Base-by-base conservation (phyloP, 192 early-diverging fungal species). In the Jimgerdemannia lactiflua region DNA sequence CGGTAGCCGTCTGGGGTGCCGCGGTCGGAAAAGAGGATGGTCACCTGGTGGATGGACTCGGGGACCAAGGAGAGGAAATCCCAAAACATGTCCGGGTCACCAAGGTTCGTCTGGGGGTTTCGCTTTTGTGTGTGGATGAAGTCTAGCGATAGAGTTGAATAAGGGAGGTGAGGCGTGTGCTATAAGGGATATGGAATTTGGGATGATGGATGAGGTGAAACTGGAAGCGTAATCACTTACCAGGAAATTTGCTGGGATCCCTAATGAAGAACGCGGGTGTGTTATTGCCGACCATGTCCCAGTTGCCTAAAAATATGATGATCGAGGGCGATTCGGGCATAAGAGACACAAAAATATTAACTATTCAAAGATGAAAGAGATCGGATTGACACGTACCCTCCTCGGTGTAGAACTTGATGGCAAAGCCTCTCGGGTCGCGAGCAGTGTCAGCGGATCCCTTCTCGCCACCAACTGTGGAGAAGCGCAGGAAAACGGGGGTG, bases 261-360 rank as follows among this genome's bases (percentile, higher is more conserved):
- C 91, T 90, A 77, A 95, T 89, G 78, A 93, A 94, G 85, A 95
- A 95, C 70, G 93, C 87, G 11, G 94, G 94, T 44, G 88, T 94
- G 88, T 94, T 94, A 87, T 94, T 93, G 74, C 92, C 92, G 40
- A 95, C 94, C 88, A 94, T 90, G 79, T 95, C 92, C 91, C 90
- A 95, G 85, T 91, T 95, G 75, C 91, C 89, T 73, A 73, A 20
- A 59, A 39, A 41, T 49, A 3, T n/a, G 3, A 39, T 80, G 54
- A 4, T 6, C 73, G 6, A n/a, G 29, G 29, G 29, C 29, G 29
- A 29, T 29, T 29, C 29, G 29, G 29, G 29, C 29, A 29, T 29
- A 29, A 29, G 29, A 29, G 29, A 29, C 29, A 29, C 29, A 29
- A 29, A 29, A 29, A 29, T 29, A 29, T 29, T 1, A 29, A 29